Evolutionary conservation across 768 basidiomycete genomes (phyloP), one percentile per base, ranked within the genome.

Genomic region (Rhizopogon rudus): DNA sequence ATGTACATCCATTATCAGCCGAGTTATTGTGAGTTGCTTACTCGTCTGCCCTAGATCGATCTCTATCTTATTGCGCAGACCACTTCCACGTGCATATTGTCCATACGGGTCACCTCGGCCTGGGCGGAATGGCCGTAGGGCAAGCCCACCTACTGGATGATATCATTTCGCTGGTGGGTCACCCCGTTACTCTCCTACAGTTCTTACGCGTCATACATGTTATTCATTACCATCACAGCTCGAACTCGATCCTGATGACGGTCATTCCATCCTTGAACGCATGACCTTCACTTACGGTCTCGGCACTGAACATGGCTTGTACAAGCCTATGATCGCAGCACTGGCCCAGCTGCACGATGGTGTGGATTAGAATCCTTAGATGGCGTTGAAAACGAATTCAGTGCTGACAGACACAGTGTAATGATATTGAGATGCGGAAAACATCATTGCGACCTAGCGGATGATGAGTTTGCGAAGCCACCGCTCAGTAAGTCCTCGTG

Each of bases 1-100:
- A 76, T 95, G 75, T 94, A 85, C 63, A 72, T 98, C 13, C 97
- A 99, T 67, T 99, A 99, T 67, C 95, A 97, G 65, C 96, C 96
- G 0, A 90, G 86, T 39, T 98, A 98, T 66, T 98, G 95, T 95
- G 55, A 59, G 90, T 77, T 3, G 17, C 6, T 29, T 25, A 12
- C 42, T 46, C 49, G 28, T 3, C 9, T 3, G 22, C 3, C 20
- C 9, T 40, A 6, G 22, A 17, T 46, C 46, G 7, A 31, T 45
- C 8, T 10, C 13, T 9, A 22, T 7, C 31, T 14, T 0, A 20
- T n/a, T 40, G 41, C 49, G 5, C 58, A 96, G 94, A 97, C 65
- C 94, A 93, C 63, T 93, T 97, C 65, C 94, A 98, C 58, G 89
- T 97, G 3, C 94, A 98, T 61, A 86, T 96, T 51, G 91, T 93